These are phyloP conservation scores for Backusella westeae DNA, from an alignment of 192 early-diverging fungal genomes.

Conservation along the genomic window DNA sequence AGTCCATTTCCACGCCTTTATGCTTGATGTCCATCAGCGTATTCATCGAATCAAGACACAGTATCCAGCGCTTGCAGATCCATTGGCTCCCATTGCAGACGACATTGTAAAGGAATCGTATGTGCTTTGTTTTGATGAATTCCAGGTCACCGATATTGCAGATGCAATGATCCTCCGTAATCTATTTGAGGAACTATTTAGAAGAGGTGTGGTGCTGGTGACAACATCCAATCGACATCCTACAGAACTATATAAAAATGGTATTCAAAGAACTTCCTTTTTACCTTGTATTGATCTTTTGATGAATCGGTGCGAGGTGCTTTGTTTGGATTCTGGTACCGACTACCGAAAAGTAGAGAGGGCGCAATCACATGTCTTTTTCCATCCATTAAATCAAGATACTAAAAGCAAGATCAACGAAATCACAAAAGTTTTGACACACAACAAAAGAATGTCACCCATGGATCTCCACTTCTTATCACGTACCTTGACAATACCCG, in stretches of 20 bases:
- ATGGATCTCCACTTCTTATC: constrained; percentile 70
- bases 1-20: constrained; percentile 97
- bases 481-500: constrained; percentile 65
- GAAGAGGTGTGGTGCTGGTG: constrained; percentile 82
- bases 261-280: constrained; percentile 91
- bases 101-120: constrained; percentile 79
- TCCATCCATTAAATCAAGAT: constrained; percentile 59
- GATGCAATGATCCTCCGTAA: constrained; percentile 94
- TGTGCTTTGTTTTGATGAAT: constrained; percentile 95
- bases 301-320: constrained; percentile 76
- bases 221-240: constrained; percentile 95
- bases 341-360: constrained; percentile 81
- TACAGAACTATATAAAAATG: constrained; percentile 92
- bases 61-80: constrained; percentile 52
- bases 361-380: constrained; percentile 64
- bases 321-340: constrained; percentile 84
- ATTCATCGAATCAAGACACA: constrained; percentile 59
- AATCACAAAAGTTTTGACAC: constrained; percentile 35
- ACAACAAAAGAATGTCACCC: constrained; percentile 36
- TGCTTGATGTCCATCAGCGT: constrained; percentile 87
- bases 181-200: constrained; percentile 80
- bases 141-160: constrained; percentile 97
- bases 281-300: constrained; percentile 88
- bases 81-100: constrained; percentile 72
- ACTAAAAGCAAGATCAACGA: constrained; percentile 48